Conservation (phyloP, 2,329 filamentous ascomycete genomes). For the Microsporum canis region DNA sequence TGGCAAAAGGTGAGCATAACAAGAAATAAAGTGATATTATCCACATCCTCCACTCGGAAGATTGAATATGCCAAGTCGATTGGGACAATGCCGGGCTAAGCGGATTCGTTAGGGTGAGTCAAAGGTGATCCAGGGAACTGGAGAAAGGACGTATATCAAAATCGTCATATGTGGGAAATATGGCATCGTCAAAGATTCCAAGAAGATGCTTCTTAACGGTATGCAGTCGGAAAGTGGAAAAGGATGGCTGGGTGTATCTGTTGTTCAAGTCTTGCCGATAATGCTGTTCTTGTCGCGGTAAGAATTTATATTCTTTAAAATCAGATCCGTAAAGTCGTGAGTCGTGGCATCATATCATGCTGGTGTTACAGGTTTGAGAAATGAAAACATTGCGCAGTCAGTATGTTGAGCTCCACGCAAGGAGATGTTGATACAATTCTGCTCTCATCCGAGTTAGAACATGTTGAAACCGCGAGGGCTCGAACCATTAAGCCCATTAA, state of each 20-base stretch:
- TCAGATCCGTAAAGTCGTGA: constrained; percentile 7
- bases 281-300: constrained; percentile 3
- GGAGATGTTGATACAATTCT: constrained; percentile 1
- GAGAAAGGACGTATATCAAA: constrained; percentile 3
- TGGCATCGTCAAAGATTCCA: constrained; percentile 6
- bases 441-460: constrained; percentile 7
- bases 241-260: not conserved
- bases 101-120: not conserved
- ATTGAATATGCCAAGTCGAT: not conserved
- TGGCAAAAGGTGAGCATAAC: constrained; percentile 3
- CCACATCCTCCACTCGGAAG: not conserved
- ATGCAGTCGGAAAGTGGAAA: constrained; percentile 1
- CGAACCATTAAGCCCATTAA: constrained; percentile 9
- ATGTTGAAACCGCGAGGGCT: constrained; percentile 9
- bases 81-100: not conserved
- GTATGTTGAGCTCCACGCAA: not conserved
- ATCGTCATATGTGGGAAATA: not conserved
- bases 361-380: constrained; percentile 7
- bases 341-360: constrained; percentile 6
- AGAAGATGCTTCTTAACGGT: constrained; percentile 6
- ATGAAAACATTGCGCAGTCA: constrained; percentile 3
- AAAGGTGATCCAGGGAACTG: not conserved
- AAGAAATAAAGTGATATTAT: constrained; percentile 1
- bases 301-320: constrained; percentile 7
- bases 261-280: constrained; percentile 2